Evolutionary conservation across 208 protist genomes (phyloP), one percentile per base, ranked within the genome.

Genomic region (Trypanosoma mega): DNA sequence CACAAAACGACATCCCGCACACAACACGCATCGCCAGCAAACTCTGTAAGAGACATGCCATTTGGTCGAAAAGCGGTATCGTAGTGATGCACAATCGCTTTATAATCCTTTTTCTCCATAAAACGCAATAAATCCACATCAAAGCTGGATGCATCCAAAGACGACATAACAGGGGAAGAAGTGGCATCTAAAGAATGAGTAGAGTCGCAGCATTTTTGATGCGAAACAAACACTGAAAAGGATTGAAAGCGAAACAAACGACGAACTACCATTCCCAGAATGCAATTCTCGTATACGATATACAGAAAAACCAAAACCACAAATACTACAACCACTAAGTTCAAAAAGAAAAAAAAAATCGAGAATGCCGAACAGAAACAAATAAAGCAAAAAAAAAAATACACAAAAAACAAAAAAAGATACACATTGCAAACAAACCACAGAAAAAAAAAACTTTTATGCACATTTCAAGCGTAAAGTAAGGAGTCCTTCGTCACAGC

Each of bases 1-100:
- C 57, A 62, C 21, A 87, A 26, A 20, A 74, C 46, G 27, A 73
- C 62, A 26, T 90, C 81, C 0, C 82, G 72, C n/a, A 72, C 80
- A 6, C 85, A 72, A 9, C 58, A 16, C 0, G 50, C 56, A 21
- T 68, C 76, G 29, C 51, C 54, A 48, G 75, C 75, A 57, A 85
- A 77, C 43, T 82, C 72, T 2, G 63, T 6, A 34, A 89, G 62
- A 24, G 74, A 63, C 49, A 78, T 69, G 6, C 23, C 33, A 7
- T 62, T 21, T 7, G 68, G 36, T 12, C 65, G 44, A 48, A 78
- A 87, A 36, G 49, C 31, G 20, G 24, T 8, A 26, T 82, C 72
- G 41, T 72, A 87, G 44, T 74, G 67, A 0, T 34, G 55, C 4
- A 72, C 72, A 3, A 69, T 67, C 29, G 62, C 66, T 2, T 50